These are phyloP conservation scores for Exophiala calicioides DNA, from an alignment of 2,329 filamentous ascomycete genomes.

Conservation along the genomic window DNA sequence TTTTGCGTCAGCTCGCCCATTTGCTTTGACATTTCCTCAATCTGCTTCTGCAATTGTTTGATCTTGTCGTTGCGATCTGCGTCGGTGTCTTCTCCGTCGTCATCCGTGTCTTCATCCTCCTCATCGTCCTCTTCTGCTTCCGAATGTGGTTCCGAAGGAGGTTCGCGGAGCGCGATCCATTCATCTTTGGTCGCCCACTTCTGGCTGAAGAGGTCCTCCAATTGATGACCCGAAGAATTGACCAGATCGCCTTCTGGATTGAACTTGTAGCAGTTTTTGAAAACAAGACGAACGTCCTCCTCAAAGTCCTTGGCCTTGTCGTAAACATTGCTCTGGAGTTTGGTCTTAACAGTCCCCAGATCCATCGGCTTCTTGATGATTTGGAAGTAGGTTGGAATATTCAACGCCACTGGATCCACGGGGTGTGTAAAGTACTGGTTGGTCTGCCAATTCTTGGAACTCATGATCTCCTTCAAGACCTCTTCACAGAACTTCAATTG, in stretches of 20 bases:
- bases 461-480: slow-evolving; percentile 74
- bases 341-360: slow-evolving; percentile 74
- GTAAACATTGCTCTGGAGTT: slow-evolving; percentile 78
- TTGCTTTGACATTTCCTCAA: slow-evolving; percentile 72
- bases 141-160: slow-evolving; percentile 64
- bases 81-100: slow-evolving; percentile 59
- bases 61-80: slow-evolving; percentile 65
- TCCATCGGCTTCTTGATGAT: slow-evolving; percentile 98
- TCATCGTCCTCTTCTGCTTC: slow-evolving; percentile 68
- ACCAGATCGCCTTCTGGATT: slow-evolving; percentile 79
- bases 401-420: slow-evolving; percentile 89
- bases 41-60: slow-evolving; percentile 66
- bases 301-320: slow-evolving; percentile 82
- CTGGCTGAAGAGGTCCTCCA: slow-evolving; percentile 73
- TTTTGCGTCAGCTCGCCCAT: slow-evolving; percentile 53
- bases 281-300: slow-evolving; percentile 76
- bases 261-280: slow-evolving; percentile 89
- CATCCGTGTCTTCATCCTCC: slow-evolving; percentile 71
- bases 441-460: slow-evolving; percentile 66
- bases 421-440: slow-evolving; percentile 77
- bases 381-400: slow-evolving; percentile 90
- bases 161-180: slow-evolving; percentile 76
- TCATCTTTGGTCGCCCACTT: slow-evolving; percentile 77
- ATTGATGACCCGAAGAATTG: slow-evolving; percentile 67
- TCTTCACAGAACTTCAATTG: slow-evolving; percentile 90